A percentile compares a stretch with the other conserved stretches of the same genome.
These are phyloP conservation scores for Aspergillus sp. DNA, from an alignment of 2,329 filamentous ascomycete species.

Conservation along the genomic window DNA sequence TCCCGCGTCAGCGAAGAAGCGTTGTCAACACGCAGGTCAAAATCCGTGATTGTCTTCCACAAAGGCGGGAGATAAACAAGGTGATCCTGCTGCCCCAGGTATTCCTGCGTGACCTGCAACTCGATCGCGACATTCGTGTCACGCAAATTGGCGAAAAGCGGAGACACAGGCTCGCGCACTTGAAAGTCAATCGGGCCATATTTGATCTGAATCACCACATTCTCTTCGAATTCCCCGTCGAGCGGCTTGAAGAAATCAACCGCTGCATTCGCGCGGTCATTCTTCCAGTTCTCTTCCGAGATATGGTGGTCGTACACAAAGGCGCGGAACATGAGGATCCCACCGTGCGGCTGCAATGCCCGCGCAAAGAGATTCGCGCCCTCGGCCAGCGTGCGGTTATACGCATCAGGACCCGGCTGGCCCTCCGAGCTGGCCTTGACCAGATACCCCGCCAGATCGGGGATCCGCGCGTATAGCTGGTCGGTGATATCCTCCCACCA, in stretches of 20 bases:
- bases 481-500: constrained; percentile 68
- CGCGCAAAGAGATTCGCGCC: constrained; percentile 71
- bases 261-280: constrained; percentile 71
- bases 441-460: constrained; percentile 70
- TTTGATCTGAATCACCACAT: constrained; percentile 74
- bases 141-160: constrained; percentile 61
- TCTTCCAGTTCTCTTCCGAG: constrained; percentile 64
- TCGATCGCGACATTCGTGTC: constrained; percentile 63
- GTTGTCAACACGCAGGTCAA: constrained; percentile 66
- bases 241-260: constrained; percentile 69
- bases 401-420: constrained; percentile 70
- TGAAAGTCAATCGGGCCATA: constrained; percentile 77
- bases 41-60: constrained; percentile 71
- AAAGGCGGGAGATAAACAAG: constrained; percentile 70
- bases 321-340: constrained; percentile 71
- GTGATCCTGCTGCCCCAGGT: constrained; percentile 72
- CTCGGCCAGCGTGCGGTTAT: constrained; percentile 70
- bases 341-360: constrained; percentile 61
- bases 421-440: constrained; percentile 75
- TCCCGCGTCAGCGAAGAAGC: constrained; percentile 61
- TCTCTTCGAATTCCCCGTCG: constrained; percentile 69
- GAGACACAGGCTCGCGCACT: constrained; percentile 68
- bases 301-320: constrained; percentile 69
- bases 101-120: constrained; percentile 70
- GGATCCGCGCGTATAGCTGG: constrained; percentile 63